phyloP scores from a whole-genome alignment of 441 rosid species.

The Brassica hybrid region DNA sequence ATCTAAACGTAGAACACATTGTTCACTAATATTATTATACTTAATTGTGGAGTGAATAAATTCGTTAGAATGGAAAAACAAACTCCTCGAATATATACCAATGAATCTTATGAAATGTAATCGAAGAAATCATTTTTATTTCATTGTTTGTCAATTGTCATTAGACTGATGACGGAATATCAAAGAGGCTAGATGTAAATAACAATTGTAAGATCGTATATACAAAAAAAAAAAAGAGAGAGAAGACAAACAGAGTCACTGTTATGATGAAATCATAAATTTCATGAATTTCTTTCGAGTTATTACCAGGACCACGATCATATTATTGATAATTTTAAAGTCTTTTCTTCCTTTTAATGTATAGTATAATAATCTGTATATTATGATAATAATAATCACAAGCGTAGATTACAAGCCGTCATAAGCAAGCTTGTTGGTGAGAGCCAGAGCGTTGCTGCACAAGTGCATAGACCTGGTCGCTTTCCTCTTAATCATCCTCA shows the following conservation, averaged over 20 bases:
- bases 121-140: too few relatives aligned
- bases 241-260: not conserved
- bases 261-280: too few relatives aligned
- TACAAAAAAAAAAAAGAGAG: not conserved
- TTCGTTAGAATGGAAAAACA: too few relatives aligned
- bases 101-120: too few relatives aligned
- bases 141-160: too few relatives aligned
- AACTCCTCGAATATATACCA: too few relatives aligned
- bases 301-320: not conserved
- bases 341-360: not conserved
- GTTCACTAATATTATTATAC: too few relatives aligned
- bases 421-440: conserved; percentile 66
- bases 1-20: too few relatives aligned
- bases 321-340: not conserved
- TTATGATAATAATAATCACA: too few relatives aligned
- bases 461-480: conserved; percentile 53
- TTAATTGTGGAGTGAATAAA: too few relatives aligned
- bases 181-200: not conserved
- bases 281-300: not conserved
- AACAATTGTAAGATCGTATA: not conserved
- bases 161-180: not conserved
- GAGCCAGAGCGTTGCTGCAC: conserved; percentile 79
- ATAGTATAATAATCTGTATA: not conserved
- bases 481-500: conserved; percentile 43
- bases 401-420: conserved; percentile 42